A percentile compares a stretch with the other conserved stretches of the same genome.
Evolutionary conservation across 140 eudicot species (phyloP).

Genomic region (Flaveria floridana): DNA sequence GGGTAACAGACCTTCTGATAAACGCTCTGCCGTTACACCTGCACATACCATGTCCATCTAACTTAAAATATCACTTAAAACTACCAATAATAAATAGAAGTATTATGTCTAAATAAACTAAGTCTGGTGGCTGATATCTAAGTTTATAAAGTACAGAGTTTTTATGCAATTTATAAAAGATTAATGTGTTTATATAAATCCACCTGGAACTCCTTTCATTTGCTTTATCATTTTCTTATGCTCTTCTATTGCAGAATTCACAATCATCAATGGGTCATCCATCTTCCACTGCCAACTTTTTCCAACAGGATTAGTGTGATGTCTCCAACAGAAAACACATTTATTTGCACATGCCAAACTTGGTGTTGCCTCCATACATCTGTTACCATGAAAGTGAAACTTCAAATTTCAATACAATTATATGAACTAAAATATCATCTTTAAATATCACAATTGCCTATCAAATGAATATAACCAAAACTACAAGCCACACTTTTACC

Average conservation of each 20-base stretch:
- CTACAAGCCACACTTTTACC: neutral
- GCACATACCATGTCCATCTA: constrained; percentile 26
- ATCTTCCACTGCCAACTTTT: constrained; percentile 98
- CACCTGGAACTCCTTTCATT: constrained; percentile 99
- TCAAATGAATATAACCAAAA: constrained; percentile 7
- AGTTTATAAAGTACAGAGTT: neutral
- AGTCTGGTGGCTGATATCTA: neutral
- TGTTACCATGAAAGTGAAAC: constrained; percentile 26
- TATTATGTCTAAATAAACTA: neutral
- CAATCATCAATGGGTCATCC: constrained; percentile 92
- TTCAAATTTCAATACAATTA: constrained; percentile 23
- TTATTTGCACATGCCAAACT: constrained; percentile 98
- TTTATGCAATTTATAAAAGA: constrained; percentile 8
- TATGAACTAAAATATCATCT: neutral
- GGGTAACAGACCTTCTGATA: constrained; percentile 78
- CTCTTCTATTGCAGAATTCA: constrained; percentile 73
- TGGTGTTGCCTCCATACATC: constrained; percentile 99
- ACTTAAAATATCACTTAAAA: neutral
- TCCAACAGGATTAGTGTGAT: constrained; percentile 97
- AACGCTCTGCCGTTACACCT: constrained; percentile 89
- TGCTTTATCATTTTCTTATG: constrained; percentile 93
- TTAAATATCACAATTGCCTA: constrained; percentile 10
- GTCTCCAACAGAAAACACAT: constrained; percentile 99
- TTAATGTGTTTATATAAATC: neutral
- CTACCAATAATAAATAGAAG: neutral